Percentiles rank a stretch among this genome's conserved stretches.
These are phyloP conservation scores for Neoarthrinium moseri DNA, from an alignment of 2,329 filamentous ascomycete species.

Conservation along the genomic window DNA sequence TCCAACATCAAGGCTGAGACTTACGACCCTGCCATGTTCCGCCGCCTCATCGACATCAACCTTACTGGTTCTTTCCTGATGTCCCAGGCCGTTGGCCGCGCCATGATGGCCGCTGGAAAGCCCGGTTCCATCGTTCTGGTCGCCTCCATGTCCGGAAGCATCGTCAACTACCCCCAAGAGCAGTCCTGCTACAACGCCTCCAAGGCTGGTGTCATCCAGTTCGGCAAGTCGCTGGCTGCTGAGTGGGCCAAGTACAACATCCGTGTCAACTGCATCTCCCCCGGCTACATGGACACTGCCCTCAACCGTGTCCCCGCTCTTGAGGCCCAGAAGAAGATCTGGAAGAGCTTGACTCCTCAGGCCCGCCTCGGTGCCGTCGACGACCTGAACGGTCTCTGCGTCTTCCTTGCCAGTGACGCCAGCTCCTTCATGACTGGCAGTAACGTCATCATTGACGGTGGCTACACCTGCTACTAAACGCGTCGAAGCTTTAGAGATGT, in stretches of 20 bases:
- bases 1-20: constrained; percentile 81
- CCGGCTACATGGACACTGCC: constrained; percentile 84
- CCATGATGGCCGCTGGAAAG: constrained; percentile 71
- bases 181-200: constrained; percentile 82
- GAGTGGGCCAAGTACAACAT: constrained; percentile 83
- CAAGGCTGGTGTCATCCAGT: constrained; percentile 76
- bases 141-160: constrained; percentile 77
- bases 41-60: constrained; percentile 79
- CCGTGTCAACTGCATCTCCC: constrained; percentile 81
- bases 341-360: constrained; percentile 73
- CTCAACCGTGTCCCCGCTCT: constrained; percentile 76
- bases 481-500: neutral
- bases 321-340: constrained; percentile 80
- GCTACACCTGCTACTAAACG: constrained; percentile 61
- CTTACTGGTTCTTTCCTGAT: constrained; percentile 77
- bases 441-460: constrained; percentile 71
- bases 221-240: constrained; percentile 77
- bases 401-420: constrained; percentile 73
- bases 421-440: constrained; percentile 76
- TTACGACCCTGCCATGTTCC: constrained; percentile 75
- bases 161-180: constrained; percentile 85
- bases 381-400: constrained; percentile 74
- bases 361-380: constrained; percentile 69
- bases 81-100: constrained; percentile 67
- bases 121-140: constrained; percentile 74